Evolutionary conservation across 768 basidiomycete genomes (phyloP).

Genomic region (Naganishia kalamii): DNA sequence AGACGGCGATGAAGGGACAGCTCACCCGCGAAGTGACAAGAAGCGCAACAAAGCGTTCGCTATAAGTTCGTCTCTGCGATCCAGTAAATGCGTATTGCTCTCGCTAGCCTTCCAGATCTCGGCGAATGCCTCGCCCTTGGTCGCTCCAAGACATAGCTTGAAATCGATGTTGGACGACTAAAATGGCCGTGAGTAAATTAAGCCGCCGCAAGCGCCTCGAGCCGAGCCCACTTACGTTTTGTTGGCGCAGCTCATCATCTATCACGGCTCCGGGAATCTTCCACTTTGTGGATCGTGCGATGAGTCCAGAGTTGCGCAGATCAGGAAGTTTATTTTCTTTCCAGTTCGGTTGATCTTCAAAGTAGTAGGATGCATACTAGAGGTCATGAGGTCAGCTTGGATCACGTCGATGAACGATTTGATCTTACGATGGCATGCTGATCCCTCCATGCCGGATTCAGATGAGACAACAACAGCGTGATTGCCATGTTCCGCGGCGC

Average conservation of each 20-base stretch:
- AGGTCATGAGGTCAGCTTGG: not conserved
- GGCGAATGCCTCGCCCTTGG: constrained; percentile 71
- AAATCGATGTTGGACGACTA: constrained; percentile 98
- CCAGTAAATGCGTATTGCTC: constrained; percentile 57
- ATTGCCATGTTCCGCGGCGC: constrained; percentile 86
- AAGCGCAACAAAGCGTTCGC: constrained; percentile 98
- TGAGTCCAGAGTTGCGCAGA: constrained; percentile 1
- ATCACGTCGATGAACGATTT: not conserved
- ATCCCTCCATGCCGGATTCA: constrained; percentile 68
- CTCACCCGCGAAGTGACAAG: constrained; percentile 88
- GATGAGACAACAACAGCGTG: constrained; percentile 74
- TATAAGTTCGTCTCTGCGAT: constrained; percentile 97
- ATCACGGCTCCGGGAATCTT: constrained; percentile 75
- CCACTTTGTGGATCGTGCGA: constrained; percentile 52
- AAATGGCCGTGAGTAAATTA: too few relatives aligned
- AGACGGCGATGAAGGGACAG: constrained; percentile 25
- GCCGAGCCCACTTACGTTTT: constrained; percentile 64
- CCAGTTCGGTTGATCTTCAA: constrained; percentile 58
- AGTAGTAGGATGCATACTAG: constrained; percentile 43
- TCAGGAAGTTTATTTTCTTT: constrained; percentile 47
- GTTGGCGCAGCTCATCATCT: constrained; percentile 89
- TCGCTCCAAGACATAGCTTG: constrained; percentile 85
- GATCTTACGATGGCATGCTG: constrained; percentile 59
- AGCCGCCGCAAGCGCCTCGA: too few relatives aligned
- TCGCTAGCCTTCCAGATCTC: constrained; percentile 61